Conservation (phyloP, 2,329 filamentous ascomycete species). For the Penicillium rolfsii region DNA sequence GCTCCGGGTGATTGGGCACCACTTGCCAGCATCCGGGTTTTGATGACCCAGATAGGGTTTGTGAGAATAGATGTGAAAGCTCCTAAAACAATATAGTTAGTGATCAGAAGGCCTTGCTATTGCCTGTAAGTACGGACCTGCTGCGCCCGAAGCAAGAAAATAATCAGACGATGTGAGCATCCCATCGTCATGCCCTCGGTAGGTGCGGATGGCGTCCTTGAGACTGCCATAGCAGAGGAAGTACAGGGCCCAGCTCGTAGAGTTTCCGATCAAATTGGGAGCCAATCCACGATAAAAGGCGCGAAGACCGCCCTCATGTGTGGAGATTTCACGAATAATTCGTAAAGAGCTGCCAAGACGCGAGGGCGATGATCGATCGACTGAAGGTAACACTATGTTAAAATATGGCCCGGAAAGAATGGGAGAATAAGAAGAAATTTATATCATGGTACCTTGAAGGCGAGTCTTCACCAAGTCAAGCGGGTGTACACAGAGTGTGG, state of each 20-base stretch:
- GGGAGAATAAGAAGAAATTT: background rate
- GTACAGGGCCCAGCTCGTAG: constrained; percentile 86
- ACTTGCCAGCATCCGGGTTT: constrained; percentile 93
- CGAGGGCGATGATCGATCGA: constrained; percentile 54
- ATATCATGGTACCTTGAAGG: constrained; percentile 70
- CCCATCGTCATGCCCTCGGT: constrained; percentile 37
- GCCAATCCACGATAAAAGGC: constrained; percentile 88
- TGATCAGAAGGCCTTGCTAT: background rate
- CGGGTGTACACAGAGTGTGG: constrained; percentile 86
- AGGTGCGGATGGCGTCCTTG: constrained; percentile 56
- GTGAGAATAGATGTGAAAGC: constrained; percentile 78
- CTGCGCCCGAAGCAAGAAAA: constrained; percentile 72
- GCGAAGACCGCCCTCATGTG: constrained; percentile 60
- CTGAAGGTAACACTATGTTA: constrained; percentile 36
- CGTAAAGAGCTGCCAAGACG: constrained; percentile 57
- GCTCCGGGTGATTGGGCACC: constrained; percentile 74
- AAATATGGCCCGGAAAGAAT: constrained; percentile 20
- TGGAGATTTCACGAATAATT: constrained; percentile 56
- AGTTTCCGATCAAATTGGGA: constrained; percentile 90
- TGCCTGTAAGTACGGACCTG: constrained; percentile 47
- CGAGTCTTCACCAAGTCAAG: constrained; percentile 96
- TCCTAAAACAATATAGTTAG: constrained; percentile 50
- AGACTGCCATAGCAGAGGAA: constrained; percentile 74
- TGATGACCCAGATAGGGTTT: constrained; percentile 97
- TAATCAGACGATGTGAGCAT: constrained; percentile 70